Evolutionary conservation across 2,329 filamentous ascomycete species (phyloP), one percentile per base, ranked within the genome.

Genomic region (Phialophora macrospora): DNA sequence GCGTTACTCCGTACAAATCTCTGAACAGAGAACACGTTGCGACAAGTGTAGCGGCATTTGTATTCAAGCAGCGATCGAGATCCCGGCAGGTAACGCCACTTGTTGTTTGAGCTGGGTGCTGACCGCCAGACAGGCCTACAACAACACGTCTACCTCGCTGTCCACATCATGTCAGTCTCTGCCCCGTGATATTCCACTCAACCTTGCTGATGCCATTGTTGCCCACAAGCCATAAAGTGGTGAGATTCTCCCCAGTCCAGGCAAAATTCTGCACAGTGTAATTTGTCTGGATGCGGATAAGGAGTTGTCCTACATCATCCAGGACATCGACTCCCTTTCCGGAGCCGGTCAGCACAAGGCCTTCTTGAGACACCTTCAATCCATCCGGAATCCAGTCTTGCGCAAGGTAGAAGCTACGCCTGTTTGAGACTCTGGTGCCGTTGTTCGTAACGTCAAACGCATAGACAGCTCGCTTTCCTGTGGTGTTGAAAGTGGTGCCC

Each of bases 251-350:
- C 0, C 79, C 79, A 2, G 75, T 77, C 78, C 78, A 81, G 41
- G 76, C 78, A 65, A 82, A 78, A 67, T 81, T 81, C 72, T 80
- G 76, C 48, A 80, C 80, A 2, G 77, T 76, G 64, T 77, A 80
- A 62, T 78, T 79, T n/a, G 79, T 80, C 72, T 80, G 77, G 11
- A 80, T 75, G 14, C 74, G 74, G 54, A 78, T 68, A 26, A 81
- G 71, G 66, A 80, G 70, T 48, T 75, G 73, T 0, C 80, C 79
- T 41, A 71, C 67, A 32, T 71, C 69, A 67, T 80, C 78, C 26
- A 80, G 57, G 17, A 82, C 72, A 71, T 81, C 78, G 5, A 81
- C 75, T 3, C 79, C 78, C 12, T 69, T 71, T 0, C 78, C 79
- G 6, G 77, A 71, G n/a, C 71, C 79, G 8, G 78, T 76, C 28